Conservation (phyloP, 139 green algal genomes). For the Gonium pectorale region DNA sequence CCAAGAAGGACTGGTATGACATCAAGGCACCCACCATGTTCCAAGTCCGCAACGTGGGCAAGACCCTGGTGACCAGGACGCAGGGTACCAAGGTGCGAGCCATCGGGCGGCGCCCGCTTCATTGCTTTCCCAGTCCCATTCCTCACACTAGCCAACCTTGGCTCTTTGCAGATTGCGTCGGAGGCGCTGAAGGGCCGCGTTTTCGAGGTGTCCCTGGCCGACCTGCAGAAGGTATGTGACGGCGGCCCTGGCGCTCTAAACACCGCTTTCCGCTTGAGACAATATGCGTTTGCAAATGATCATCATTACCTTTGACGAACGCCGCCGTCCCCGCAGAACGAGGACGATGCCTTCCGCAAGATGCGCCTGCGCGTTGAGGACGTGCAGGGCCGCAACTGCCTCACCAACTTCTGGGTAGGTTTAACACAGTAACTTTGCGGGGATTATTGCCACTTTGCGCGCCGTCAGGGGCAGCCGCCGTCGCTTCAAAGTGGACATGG, state of each 20-base stretch:
- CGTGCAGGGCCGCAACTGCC: constrained; percentile 94
- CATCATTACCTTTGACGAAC: neutral
- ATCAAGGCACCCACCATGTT: constrained; percentile 99
- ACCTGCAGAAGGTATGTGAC: constrained; percentile 93
- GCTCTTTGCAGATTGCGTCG: constrained; percentile 92
- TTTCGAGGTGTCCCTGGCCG: constrained; percentile 95
- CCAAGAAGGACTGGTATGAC: constrained; percentile 99
- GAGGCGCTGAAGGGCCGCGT: constrained; percentile 98
- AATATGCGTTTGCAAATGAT: no score
- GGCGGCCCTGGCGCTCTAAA: neutral
- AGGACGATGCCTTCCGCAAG: constrained; percentile 98
- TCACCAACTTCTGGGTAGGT: constrained; percentile 96
- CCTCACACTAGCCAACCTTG: neutral
- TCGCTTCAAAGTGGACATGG: no score
- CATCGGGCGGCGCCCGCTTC: neutral
- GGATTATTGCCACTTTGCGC: no score
- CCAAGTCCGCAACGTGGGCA: constrained; percentile 91
- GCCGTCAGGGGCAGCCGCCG: no score
- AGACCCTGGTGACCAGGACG: constrained; percentile 98
- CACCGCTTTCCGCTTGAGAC: no score
- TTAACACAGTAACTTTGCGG: no score
- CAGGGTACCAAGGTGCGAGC: constrained; percentile 97
- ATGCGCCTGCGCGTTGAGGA: constrained; percentile 97
- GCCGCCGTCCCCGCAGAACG: constrained; percentile 85
- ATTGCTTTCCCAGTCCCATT: neutral